phyloP scores from a whole-genome alignment of 2,329 filamentous ascomycete genomes.

The Exophiala dermatitidis region DNA sequence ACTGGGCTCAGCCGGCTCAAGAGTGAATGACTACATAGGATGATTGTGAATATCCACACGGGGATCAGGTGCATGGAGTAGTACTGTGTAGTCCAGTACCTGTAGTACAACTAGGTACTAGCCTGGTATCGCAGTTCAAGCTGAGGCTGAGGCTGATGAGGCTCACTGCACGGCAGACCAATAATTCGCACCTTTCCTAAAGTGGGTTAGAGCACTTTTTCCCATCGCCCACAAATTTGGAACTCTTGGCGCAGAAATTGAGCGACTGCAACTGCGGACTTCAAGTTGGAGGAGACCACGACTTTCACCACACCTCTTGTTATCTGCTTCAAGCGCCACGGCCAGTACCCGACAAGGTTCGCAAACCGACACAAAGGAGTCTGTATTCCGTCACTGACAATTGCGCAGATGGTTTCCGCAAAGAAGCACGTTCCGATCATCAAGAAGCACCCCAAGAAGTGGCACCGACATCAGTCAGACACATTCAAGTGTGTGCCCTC shows the following conservation, averaged over 20 bases:
- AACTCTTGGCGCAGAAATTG: conserved; percentile 12
- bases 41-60: background rate
- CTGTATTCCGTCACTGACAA: conserved; percentile 1
- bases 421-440: conserved; percentile 99
- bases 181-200: background rate
- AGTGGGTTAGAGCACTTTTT: background rate
- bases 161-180: too few species aligned
- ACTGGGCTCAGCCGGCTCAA: background rate
- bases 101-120: too few species aligned
- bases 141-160: background rate
- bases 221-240: conserved; percentile 5
- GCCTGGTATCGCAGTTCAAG: too few species aligned
- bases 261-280: conserved; percentile 29
- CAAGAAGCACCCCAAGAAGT: conserved; percentile 98
- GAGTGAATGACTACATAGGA: background rate
- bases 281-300: conserved; percentile 14
- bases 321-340: conserved; percentile 37
- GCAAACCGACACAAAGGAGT: background rate
- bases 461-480: conserved; percentile 96
- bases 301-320: conserved; percentile 34
- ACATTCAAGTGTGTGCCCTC: conserved; percentile 85
- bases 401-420: conserved; percentile 82
- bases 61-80: too few species aligned
- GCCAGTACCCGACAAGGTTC: conserved; percentile 34
- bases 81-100: too few species aligned